These are phyloP conservation scores for Vaccinium macrocarpon DNA, from an alignment of 148 eudicot genomes.

Conservation along the genomic window DNA sequence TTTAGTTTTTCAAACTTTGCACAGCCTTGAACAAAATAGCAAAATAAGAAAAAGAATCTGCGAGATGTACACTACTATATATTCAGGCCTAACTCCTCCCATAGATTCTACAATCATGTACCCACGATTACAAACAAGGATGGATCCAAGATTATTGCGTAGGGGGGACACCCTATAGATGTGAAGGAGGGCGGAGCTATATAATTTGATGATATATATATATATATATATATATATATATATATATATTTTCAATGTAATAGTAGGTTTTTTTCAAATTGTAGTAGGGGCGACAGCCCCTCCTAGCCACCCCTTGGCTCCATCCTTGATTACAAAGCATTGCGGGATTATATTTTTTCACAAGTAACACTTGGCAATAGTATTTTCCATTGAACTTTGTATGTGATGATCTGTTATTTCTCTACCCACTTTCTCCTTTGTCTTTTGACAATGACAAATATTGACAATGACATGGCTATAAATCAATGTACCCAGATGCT, in stretches of 20 bases:
- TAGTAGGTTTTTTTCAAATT: too few relatives aligned
- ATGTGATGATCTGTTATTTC: not conserved
- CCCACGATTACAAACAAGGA: not conserved
- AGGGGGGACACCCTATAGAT: too few relatives aligned
- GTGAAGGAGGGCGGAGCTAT: too few relatives aligned
- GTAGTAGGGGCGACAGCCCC: too few relatives aligned
- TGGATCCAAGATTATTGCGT: too few relatives aligned
- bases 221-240: too few relatives aligned
- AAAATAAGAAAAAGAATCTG: not conserved
- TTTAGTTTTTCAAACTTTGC: not conserved
- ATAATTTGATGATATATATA: too few relatives aligned
- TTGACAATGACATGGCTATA: slow-evolving; percentile 83
- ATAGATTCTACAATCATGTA: not conserved
- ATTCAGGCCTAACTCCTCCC: not conserved
- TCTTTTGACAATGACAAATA: slow-evolving; percentile 90
- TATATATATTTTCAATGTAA: too few relatives aligned
- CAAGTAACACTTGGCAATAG: not conserved
- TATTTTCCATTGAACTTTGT: not conserved
- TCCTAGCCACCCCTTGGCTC: too few relatives aligned
- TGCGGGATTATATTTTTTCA: not conserved
- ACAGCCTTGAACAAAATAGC: not conserved
- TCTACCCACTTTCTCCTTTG: not conserved
- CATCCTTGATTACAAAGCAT: not conserved
- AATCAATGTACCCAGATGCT: slow-evolving; percentile 56
- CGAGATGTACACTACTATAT: not conserved